Evolutionary conservation across 306 rosid species (phyloP), one percentile per base, ranked within the genome.

Genomic region (Lithocarpus polystachyus): DNA sequence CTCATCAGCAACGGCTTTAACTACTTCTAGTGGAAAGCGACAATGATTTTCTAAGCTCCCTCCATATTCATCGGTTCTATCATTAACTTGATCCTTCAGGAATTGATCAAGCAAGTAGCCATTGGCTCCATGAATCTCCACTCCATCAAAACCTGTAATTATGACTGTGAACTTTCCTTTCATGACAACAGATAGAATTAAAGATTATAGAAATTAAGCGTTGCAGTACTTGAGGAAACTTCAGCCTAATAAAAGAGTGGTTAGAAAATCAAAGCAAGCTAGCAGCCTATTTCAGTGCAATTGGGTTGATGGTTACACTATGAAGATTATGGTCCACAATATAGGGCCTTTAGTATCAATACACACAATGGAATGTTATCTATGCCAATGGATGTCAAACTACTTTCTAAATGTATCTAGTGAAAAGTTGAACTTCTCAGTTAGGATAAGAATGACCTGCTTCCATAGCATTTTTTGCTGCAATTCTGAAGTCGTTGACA

Each of bases 21-120:
- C 85, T 1, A 91, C 84, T 75, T 86, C 83, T 0, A 91, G 68
- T 2, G 94, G 88, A 79, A 93, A 87, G 2, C 90, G 90, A 23
- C 94, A 91, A 2, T 90, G 91, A 20, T 91, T 93, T 24, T 89
- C 93, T 15, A 91, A 73, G 28, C 13, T 67, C 6, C 84, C 86
- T 13, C 89, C 91, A 4, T 83, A 88, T 15, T 73, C 68, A 12
- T 88, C 91, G 3, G 74, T 80, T 69, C 91, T 77, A n/a, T 85
- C 84, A 1, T 85, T 88, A 5, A 83, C 84, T 43, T 79, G 75
- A 74, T 83, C 88, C 48, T 83, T 85, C 11, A 88, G 71, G 57
- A 88, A 88, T 35, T 88, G 91, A 2, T 88, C 91, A 0, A 88
- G 76, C 65, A 88, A 77, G 83, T 85, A 88, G 1, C 91, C 91